Evolutionary conservation across 148 eudicot genomes (phyloP), one percentile per base, ranked within the genome.

Genomic region (Cornus florida): DNA sequence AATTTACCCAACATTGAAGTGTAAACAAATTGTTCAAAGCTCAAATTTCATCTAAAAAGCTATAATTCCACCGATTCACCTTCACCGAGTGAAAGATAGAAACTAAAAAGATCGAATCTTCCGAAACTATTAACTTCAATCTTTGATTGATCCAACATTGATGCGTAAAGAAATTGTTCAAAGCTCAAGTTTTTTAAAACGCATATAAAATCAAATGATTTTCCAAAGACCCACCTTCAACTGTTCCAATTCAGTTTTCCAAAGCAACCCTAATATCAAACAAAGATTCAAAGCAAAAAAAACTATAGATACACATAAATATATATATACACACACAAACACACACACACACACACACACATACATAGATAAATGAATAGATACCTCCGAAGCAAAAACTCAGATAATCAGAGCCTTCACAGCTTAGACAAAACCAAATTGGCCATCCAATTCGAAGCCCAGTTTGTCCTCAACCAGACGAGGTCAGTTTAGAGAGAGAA

Each of bases 211-310:
- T 48, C 69, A 14, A 64, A 62, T 14, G 17, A 64, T n/a, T 20
- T 33, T 33, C 7, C 5, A 24, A 48, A 17, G 0, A 16, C 19
- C 5, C 23, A 31, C 6, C n/a, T 74, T 60, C n/a, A 38, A 12
- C 33, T 23, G 66, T 57, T 32, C 13, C 7, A 28, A 66, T 22
- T 1, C 24, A 62, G 24, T 0, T 0, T 13, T 0, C 48, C 14
- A 35, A n/a, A 75, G 7, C 35, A 53, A 11, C 64, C 24, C 70
- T 32, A 65, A 65, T 75, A 5, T 43, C 17, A 11, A 23, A 41
- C 16, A 12, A 43, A 76, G 71, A 76, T 65, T 75, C 78, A 65
- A 64, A 75, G 22, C 35, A 43, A 75, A 2, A 22, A 46, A 7
- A 71, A 6, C 8, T 3, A 71, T 12, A 39, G 12, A n/a, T 38